A percentile compares a stretch with the other conserved stretches of the same genome.
Conservation (phyloP, 139 green algal genomes). For the Desmodesmus armatus region DNA sequence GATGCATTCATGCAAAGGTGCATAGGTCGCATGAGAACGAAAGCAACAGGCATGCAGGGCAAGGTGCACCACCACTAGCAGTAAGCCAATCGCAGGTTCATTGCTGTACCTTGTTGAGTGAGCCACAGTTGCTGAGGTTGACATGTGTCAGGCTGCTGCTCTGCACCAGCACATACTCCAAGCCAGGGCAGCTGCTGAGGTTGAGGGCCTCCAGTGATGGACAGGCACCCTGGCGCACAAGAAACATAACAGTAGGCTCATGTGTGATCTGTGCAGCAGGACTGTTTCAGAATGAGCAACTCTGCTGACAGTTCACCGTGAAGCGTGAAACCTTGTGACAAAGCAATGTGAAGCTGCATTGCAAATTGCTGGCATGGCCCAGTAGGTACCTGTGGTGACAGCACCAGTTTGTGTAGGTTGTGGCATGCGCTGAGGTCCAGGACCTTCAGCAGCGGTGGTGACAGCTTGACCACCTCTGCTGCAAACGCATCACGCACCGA, state of each 20-base stretch:
- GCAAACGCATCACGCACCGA: constrained; percentile 80
- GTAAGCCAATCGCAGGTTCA: not conserved
- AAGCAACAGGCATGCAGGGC: not conserved
- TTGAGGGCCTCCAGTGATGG: constrained; percentile 71
- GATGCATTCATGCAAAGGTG: too few species aligned
- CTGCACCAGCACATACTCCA: constrained; percentile 80
- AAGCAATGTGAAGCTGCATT: too few species aligned
- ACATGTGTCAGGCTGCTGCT: constrained; percentile 64
- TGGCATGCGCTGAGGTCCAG: constrained; percentile 65
- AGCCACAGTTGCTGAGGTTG: constrained; percentile 62
- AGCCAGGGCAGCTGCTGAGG: constrained; percentile 63
- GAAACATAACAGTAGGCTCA: too few species aligned
- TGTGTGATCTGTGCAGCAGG: too few species aligned
- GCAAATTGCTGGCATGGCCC: too few species aligned
- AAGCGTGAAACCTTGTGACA: too few species aligned
- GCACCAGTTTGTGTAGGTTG: constrained; percentile 76
- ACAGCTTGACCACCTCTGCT: constrained; percentile 82
- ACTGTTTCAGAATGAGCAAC: too few species aligned
- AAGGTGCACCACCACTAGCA: not conserved
- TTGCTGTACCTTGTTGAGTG: constrained; percentile 70
- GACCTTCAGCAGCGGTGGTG: constrained; percentile 68
- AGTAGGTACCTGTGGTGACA: constrained; percentile 56
- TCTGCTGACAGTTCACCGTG: too few species aligned
- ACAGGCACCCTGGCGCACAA: constrained; percentile 61
- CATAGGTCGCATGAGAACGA: not conserved